Evolutionary conservation across 345 rosid genomes (phyloP).

Genomic region (Salix viminalis): DNA sequence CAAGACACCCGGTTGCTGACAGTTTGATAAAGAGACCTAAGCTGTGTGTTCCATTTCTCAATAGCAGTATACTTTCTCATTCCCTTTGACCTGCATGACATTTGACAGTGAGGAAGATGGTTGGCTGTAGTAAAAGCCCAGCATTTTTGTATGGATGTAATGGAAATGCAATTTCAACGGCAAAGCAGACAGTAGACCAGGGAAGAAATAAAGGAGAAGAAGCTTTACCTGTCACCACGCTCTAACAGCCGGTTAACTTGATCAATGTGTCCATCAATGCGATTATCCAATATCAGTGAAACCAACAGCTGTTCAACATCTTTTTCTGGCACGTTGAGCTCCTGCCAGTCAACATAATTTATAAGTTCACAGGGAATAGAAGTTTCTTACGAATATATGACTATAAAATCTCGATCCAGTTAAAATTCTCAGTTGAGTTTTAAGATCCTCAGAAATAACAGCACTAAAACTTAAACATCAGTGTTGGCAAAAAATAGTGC

Average conservation of each 20-base stretch:
- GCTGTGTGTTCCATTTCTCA: conserved; percentile 96
- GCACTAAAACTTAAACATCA: background rate
- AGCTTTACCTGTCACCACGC: conserved; percentile 72
- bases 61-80: conserved; percentile 85
- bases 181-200: background rate
- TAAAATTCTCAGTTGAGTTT: background rate
- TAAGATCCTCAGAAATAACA: background rate
- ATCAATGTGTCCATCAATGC: conserved; percentile 93
- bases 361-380: background rate
- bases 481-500: background rate
- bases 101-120: background rate
- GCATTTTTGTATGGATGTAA: background rate
- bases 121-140: background rate
- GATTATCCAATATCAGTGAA: conserved; percentile 81
- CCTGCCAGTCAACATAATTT: conserved; percentile 36
- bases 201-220: background rate
- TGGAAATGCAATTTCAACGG: background rate
- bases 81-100: conserved; percentile 67
- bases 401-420: background rate
- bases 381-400: background rate
- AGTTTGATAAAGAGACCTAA: conserved; percentile 59
- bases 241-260: conserved; percentile 88
- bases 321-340: conserved; percentile 89
- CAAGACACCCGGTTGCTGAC: conserved; percentile 69
- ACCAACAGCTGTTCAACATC: conserved; percentile 92